Evolutionary conservation across 176 grass and related monocot genomes (phyloP), one percentile per base, ranked within the genome.

Genomic region (Phoenix roebelenii): DNA sequence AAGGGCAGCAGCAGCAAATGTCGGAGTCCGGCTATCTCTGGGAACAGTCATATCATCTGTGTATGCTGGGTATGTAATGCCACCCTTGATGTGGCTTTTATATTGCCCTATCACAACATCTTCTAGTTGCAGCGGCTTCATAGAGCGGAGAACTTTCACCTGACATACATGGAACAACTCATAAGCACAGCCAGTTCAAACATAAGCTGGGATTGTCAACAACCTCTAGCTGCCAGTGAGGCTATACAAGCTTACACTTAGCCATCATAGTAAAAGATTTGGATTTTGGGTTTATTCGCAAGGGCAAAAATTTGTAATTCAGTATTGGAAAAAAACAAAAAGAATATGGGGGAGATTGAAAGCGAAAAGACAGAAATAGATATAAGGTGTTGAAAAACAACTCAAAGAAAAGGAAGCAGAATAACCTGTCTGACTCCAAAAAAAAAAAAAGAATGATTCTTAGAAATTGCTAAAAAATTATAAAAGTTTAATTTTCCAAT

Each of bases 61-160:
- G 49, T 96, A 96, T 60, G 77, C 83, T 74, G 86, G 83, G 55
- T 96, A 82, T 49, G 72, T 69, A 52, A 60, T 67, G 55, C 80
- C 91, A 63, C 77, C 83, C 71, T 76, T 90, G 24, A 69, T 78
- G 55, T 96, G 86, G 57, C 78, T 96, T 83, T 87, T 90, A 65
- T 82, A 90, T 64, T 96, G 91, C 30, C 83, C 91, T 58, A 90
- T 75, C 49, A 87, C 69, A 4, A 96, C 83, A 82, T 96, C 77
- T 61, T 90, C 91, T 7, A 87, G 68, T 71, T 85, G 79, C 71
- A 96, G 63, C 0, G 91, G 71, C 67, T 87, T 96, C 91, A 96
- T 96, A 25, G 80, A 96, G 29, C 74, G 69, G 67, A 96, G 64
- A 72, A 97, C 87, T 79, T 97, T 97, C 67, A 90, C 91, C 91